These are phyloP conservation scores for Hansfordia pulvinata DNA, from an alignment of 2,329 filamentous ascomycete species.

Conservation along the genomic window DNA sequence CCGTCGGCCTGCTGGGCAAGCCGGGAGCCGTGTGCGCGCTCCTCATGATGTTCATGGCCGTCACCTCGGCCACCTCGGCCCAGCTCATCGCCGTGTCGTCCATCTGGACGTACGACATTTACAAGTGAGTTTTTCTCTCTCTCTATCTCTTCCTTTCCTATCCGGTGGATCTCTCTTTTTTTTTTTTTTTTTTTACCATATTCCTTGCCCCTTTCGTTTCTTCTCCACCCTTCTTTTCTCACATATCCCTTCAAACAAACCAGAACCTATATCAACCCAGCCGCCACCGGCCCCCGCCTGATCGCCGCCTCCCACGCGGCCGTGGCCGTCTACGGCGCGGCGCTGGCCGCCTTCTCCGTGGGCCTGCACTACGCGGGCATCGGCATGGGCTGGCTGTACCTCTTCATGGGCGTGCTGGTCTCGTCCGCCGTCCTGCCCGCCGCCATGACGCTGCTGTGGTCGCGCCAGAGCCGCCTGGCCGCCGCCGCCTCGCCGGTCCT, in stretches of 20 bases:
- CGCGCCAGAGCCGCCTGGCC: constrained; percentile 35
- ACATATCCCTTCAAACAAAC: too few species aligned
- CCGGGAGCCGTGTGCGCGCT: constrained; percentile 67
- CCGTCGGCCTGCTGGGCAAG: constrained; percentile 66
- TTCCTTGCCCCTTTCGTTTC: too few species aligned
- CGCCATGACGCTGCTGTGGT: constrained; percentile 66
- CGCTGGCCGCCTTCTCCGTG: constrained; percentile 64
- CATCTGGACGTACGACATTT: constrained; percentile 78
- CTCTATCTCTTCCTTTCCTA: too few species aligned
- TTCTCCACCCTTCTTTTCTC: too few species aligned
- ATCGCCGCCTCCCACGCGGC: constrained; percentile 65
- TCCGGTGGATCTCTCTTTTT: too few species aligned
- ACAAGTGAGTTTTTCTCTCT: too few species aligned
- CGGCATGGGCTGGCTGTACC: constrained; percentile 76
- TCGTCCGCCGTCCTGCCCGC: constrained; percentile 70
- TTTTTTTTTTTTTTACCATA: too few species aligned
- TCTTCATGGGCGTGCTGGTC: constrained; percentile 84
- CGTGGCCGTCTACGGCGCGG: constrained; percentile 54
- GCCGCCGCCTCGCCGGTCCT: constrained; percentile 48
- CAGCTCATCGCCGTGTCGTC: constrained; percentile 77
- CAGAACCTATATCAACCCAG: constrained; percentile 71
- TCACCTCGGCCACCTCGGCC: constrained; percentile 68
- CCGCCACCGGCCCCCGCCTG: constrained; percentile 56
- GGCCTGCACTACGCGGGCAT: constrained; percentile 61
- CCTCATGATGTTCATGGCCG: constrained; percentile 77